Evolutionary conservation across 305 asterid species (phyloP).

Genomic region (Solanum hybrid): DNA sequence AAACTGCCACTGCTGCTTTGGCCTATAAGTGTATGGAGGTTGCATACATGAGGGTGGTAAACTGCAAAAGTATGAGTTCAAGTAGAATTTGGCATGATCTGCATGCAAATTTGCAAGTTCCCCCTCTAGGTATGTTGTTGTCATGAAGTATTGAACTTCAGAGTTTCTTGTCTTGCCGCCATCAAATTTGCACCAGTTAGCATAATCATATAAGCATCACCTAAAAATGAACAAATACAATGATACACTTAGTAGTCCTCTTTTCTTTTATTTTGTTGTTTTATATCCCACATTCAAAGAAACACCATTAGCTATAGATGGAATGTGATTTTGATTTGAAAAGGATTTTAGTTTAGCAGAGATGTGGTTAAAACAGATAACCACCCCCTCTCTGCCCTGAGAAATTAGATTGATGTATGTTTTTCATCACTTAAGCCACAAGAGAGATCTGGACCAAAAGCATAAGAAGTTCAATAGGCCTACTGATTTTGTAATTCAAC

Average conservation of each 20-base stretch:
- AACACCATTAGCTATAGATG: background rate
- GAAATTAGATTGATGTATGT: background rate
- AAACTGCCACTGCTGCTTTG: conserved; percentile 79
- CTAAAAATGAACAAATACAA: background rate
- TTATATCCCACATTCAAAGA: background rate
- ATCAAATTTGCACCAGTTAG: background rate
- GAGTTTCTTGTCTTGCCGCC: background rate
- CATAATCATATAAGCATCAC: background rate
- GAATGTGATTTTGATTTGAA: background rate
- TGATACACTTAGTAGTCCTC: background rate
- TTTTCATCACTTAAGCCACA: background rate
- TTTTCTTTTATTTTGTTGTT: background rate
- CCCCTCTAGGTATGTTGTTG: conserved; percentile 40
- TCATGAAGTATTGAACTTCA: background rate
- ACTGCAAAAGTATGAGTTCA: conserved; percentile 54
- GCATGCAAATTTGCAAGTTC: conserved; percentile 55
- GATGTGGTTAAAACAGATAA: background rate
- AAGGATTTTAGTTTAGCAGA: background rate
- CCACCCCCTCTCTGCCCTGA: background rate
- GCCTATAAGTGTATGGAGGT: conserved; percentile 90
- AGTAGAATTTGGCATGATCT: conserved; percentile 52
- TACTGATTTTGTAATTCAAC: background rate
- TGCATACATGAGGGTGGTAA: conserved; percentile 68
- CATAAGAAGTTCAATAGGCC: background rate
- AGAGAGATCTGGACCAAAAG: background rate